These are phyloP conservation scores for Cyathus striatus DNA, from an alignment of 768 basidiomycete species.

Conservation along the genomic window DNA sequence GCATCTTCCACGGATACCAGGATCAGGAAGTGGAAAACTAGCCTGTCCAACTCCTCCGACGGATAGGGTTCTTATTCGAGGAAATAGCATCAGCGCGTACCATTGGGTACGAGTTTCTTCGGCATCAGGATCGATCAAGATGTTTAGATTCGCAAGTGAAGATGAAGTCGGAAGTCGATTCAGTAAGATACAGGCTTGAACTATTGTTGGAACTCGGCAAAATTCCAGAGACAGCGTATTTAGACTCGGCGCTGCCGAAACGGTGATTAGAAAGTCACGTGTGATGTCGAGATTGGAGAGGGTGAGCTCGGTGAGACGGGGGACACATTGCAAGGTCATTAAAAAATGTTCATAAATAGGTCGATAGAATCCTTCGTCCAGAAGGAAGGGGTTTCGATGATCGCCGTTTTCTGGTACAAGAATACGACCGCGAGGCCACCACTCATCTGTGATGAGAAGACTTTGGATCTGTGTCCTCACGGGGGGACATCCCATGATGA, in stretches of 20 bases:
- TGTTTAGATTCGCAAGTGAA: conserved; percentile 11
- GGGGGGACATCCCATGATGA: conserved; percentile 9
- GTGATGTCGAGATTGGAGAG: conserved; percentile 13
- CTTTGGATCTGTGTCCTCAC: conserved; percentile 10
- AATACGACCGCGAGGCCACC: conserved; percentile 14
- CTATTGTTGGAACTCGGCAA: conserved; percentile 10
- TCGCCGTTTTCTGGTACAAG: conserved; percentile 11
- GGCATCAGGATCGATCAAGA: conserved; percentile 15
- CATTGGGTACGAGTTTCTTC: conserved; percentile 15
- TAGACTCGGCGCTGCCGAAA: conserved; percentile 12
- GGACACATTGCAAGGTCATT: conserved; percentile 7
- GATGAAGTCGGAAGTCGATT: conserved; percentile 6
- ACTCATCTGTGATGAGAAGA: conserved; percentile 15
- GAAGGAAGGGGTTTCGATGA: conserved; percentile 10
- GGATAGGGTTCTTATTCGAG: conserved; percentile 14
- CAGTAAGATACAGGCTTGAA: conserved; percentile 6
- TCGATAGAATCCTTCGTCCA: conserved; percentile 12
- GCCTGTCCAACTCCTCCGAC: conserved; percentile 9
- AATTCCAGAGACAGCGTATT: conserved; percentile 15
- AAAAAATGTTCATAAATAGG: conserved; percentile 10
- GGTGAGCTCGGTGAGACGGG: conserved; percentile 11
- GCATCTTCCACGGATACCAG: conserved; percentile 11
- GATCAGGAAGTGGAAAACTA: conserved; percentile 8
- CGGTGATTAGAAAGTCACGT: conserved; percentile 8
- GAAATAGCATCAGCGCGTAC: conserved; percentile 15